Conservation (phyloP, 1,139 yeast genomes). For the Debaryomyces udenii region DNA sequence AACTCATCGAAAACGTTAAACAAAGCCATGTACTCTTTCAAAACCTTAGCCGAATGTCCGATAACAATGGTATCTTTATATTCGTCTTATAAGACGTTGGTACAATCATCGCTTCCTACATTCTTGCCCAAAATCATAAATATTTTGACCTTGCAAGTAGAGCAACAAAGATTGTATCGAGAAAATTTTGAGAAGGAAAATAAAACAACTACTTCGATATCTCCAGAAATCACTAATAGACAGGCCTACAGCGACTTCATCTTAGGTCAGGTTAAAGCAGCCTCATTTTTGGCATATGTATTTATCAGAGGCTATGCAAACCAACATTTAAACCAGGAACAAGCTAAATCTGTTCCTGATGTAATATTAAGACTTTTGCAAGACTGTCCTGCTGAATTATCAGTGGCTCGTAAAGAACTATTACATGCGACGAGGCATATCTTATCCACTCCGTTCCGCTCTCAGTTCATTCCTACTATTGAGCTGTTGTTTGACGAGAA, state of each 20-base stretch:
- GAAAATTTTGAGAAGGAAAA: conserved; percentile 63
- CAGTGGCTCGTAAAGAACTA: conserved; percentile 89
- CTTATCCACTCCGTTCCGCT: conserved; percentile 82
- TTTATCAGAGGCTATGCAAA: conserved; percentile 82
- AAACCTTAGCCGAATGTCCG: conserved; percentile 94
- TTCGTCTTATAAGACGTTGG: conserved; percentile 80
- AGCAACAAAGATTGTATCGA: conserved; percentile 40
- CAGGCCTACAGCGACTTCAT: conserved; percentile 86
- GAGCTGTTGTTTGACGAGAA: conserved; percentile 84
- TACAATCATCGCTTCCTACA: conserved; percentile 68
- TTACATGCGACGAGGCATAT: conserved; percentile 95
- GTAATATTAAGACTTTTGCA: conserved; percentile 82
- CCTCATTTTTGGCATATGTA: conserved; percentile 91
- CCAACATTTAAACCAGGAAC: conserved; percentile 62
- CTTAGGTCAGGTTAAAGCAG: conserved; percentile 95
- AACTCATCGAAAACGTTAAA: conserved; percentile 42
- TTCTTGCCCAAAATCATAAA: conserved; percentile 84
- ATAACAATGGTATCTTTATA: conserved; percentile 92
- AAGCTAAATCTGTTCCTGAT: conserved; percentile 77
- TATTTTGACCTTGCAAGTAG: conserved; percentile 75
- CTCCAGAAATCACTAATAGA: conserved; percentile 75
- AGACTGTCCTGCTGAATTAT: conserved; percentile 96
- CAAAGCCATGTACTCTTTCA: conserved; percentile 78
- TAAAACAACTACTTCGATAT: conserved; percentile 51
- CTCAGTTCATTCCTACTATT: conserved; percentile 81